Conservation (phyloP, 148 eudicot species). For the Amaranthus hypochondriacus region DNA sequence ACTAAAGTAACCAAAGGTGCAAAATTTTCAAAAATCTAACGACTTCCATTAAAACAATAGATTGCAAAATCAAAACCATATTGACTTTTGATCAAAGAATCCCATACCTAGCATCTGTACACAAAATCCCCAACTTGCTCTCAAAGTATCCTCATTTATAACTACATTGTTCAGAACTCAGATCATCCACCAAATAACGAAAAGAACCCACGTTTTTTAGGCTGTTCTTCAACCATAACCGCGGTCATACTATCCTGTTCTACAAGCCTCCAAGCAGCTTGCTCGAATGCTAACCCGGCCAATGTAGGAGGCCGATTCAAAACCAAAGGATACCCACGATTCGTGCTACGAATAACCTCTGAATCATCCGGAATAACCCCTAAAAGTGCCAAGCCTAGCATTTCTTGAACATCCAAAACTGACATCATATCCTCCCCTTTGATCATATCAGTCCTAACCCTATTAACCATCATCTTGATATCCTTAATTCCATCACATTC, state of each 20-base stretch:
- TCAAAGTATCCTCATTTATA: neutral
- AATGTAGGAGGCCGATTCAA: slow-evolving; percentile 85
- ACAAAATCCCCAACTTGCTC: slow-evolving; percentile 16
- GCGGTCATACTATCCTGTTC: slow-evolving; percentile 99
- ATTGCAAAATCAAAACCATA: slow-evolving; percentile 10
- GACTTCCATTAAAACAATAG: neutral
- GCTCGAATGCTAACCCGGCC: slow-evolving; percentile 97
- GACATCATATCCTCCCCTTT: slow-evolving; percentile 99
- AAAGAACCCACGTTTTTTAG: slow-evolving; percentile 87
- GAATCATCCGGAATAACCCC: slow-evolving; percentile 94
- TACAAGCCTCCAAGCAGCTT: slow-evolving; percentile 95
- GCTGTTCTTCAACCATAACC: slow-evolving; percentile 95
- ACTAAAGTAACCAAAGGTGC: slow-evolving; percentile 6
- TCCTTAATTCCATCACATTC: slow-evolving; percentile 97
- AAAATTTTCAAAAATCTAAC: neutral
- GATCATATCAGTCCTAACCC: slow-evolving; percentile 91
- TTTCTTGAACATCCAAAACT: slow-evolving; percentile 93
- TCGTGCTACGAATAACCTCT: slow-evolving; percentile 95
- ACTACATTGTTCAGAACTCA: slow-evolving; percentile 7
- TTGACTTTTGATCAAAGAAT: neutral
- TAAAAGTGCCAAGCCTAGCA: slow-evolving; percentile 83
- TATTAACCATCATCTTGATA: slow-evolving; percentile 91
- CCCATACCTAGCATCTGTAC: slow-evolving; percentile 41
- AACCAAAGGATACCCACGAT: slow-evolving; percentile 88
- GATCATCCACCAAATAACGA: slow-evolving; percentile 78